Evolutionary conservation across 108 stramenopile species (phyloP).

Genomic region (Bacterosira constricta): DNA sequence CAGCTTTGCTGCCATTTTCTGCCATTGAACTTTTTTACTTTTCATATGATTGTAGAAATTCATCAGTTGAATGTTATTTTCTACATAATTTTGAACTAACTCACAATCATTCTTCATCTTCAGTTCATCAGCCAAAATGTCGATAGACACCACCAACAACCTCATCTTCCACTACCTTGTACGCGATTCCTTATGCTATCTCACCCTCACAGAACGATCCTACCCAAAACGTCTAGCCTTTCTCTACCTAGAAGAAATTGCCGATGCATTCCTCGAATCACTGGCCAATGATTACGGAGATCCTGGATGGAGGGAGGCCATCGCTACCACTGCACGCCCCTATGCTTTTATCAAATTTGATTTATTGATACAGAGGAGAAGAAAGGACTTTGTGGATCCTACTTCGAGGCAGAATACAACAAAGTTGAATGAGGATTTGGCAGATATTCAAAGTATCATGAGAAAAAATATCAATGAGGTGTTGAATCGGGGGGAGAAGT

Average conservation of each 20-base stretch:
- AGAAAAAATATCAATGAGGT: constrained; percentile 92
- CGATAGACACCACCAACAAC: constrained; percentile 65
- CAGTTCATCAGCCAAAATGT: constrained; percentile 67
- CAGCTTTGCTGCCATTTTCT: background rate
- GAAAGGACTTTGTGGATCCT: constrained; percentile 92
- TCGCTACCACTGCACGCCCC: constrained; percentile 89
- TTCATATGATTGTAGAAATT: too few species aligned
- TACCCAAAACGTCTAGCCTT: constrained; percentile 98
- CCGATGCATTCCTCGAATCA: constrained; percentile 80
- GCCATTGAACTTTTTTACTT: too few species aligned
- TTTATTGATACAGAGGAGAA: constrained; percentile 92
- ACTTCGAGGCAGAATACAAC: constrained; percentile 75
- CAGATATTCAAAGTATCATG: constrained; percentile 97
- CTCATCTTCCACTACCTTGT: constrained; percentile 89
- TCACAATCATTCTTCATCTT: background rate
- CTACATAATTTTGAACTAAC: background rate
- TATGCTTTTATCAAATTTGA: constrained; percentile 94
- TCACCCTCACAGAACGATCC: constrained; percentile 72
- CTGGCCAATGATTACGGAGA: constrained; percentile 82
- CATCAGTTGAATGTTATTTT: background rate
- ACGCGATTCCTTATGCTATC: constrained; percentile 74
- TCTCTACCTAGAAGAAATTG: constrained; percentile 94
- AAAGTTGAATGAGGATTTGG: constrained; percentile 94
- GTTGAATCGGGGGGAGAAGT: constrained; percentile 87
- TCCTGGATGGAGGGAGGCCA: constrained; percentile 55